Percentiles rank a stretch among this genome's conserved stretches.
Evolutionary conservation across 768 basidiomycete species (phyloP).

Genomic region (Scleroderma bovista): DNA sequence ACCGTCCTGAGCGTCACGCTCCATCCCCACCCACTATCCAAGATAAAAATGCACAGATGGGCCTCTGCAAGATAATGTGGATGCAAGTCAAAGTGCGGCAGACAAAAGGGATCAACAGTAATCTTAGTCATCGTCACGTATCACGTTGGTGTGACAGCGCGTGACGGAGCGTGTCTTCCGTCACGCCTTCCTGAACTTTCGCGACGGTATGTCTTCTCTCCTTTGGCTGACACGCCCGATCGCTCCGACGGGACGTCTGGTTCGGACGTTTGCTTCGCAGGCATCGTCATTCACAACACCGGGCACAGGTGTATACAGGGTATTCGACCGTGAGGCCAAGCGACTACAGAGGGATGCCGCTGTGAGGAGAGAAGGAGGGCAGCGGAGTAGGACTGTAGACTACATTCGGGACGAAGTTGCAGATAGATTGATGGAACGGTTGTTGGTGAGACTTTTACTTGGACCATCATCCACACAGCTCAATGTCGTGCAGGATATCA

Average conservation of each 20-base stretch:
- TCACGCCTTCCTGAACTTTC: slow-evolving; percentile 8
- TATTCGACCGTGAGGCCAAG: slow-evolving; percentile 85
- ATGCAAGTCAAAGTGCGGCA: not conserved
- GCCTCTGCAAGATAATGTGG: not conserved
- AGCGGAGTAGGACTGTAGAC: slow-evolving; percentile 73
- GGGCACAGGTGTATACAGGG: slow-evolving; percentile 54
- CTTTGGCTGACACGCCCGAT: slow-evolving; percentile 1
- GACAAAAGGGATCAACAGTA: not conserved
- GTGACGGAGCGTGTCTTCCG: slow-evolving; percentile 11
- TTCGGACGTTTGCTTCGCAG: slow-evolving; percentile 45
- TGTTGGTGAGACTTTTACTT: slow-evolving; percentile 53
- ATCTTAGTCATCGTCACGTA: not conserved
- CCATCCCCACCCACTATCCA: slow-evolving; percentile 10
- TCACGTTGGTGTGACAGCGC: slow-evolving; percentile 1
- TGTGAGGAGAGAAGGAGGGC: slow-evolving; percentile 49
- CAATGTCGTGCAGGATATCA: slow-evolving; percentile 67
- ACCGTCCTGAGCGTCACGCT: slow-evolving; percentile 3
- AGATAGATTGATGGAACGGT: slow-evolving; percentile 83
- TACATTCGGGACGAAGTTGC: slow-evolving; percentile 90
- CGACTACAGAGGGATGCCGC: slow-evolving; percentile 72
- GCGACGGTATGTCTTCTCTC: slow-evolving; percentile 15
- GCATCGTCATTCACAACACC: slow-evolving; percentile 36
- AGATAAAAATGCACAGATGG: not conserved
- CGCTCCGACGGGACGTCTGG: slow-evolving; percentile 2
- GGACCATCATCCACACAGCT: not conserved